Evolutionary conservation across 495 filamentous ascomycete species (phyloP), one percentile per base, ranked within the genome.

Genomic region (Xylaria telfairii): DNA sequence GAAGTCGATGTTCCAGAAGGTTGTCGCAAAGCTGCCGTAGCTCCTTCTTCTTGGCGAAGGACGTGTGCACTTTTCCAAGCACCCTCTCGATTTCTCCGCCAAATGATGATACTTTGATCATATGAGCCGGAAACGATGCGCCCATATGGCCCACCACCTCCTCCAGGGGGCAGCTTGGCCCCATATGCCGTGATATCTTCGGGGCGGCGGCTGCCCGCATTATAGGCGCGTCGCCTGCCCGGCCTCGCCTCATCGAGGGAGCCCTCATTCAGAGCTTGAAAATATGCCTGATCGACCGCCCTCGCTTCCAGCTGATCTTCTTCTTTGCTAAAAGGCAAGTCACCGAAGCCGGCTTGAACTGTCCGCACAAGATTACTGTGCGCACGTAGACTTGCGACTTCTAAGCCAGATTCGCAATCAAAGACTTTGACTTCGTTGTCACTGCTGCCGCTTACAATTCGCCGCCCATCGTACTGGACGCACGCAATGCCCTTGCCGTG

Each of bases 401-500:
- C 94, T 6, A 93, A 90, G 26, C 91, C 91, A 0, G 93, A 92
- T 59, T 87, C 85, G 42, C 92, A 87, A 78, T 98, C 96, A 75
- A 95, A 99, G 46, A 99, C 94, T 59, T 96, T 93, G 39, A 98
- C 93, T 15, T 94, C 93, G 74, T 96, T 92, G 78, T 99, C 96
- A 74, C 93, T 97, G 80, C 94, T 97, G 3, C 96, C 96, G 72
- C 92, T 96, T 56, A 99, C 93, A 65, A 99, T 97, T 4, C 95
- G 89, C n/a, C 92, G 90, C n/a, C 93, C 94, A 79, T 99, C 96
- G 74, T 93, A 97, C 80, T 98, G 95, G 24, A 99, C 93, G 80
- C 96, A 99, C 19, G 96, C 96, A 76, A 99, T 98, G 21, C 96
- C 96, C 79, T 98, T 99, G 68, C 87, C 87, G 76, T 99, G 96